phyloP scores from a whole-genome alignment of 148 eudicot species.

The Fagopyrum homotropicum region DNA sequence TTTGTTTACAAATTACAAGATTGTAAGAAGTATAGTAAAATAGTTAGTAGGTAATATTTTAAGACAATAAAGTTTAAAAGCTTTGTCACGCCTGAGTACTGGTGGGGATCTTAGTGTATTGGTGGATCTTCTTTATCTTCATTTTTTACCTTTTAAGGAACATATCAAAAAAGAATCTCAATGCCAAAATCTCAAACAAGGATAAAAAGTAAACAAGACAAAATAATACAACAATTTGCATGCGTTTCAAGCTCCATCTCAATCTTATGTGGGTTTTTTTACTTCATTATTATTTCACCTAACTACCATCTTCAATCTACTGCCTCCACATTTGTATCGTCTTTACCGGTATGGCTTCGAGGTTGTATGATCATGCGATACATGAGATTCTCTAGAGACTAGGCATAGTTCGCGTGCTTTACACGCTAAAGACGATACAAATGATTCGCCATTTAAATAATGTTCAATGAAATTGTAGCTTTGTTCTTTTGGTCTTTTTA shows the following conservation, averaged over 20 bases:
- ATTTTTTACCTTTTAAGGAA: not conserved
- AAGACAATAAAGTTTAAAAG: not conserved
- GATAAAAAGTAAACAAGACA: slow-evolving; percentile 17
- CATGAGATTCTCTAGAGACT: no score
- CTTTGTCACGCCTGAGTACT: not conserved
- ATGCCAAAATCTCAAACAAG: slow-evolving; percentile 15
- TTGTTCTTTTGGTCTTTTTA: no score
- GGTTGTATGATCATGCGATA: no score
- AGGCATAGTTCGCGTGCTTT: no score
- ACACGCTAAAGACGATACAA: no score
- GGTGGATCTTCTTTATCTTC: not conserved
- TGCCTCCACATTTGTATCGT: no score
- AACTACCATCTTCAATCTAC: no score
- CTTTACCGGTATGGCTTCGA: no score
- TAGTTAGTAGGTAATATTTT: not conserved
- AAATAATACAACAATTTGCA: slow-evolving; percentile 26
- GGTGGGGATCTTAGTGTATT: not conserved
- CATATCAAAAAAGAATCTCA: slow-evolving; percentile 18
- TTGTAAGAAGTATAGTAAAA: not conserved
- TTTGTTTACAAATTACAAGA: not conserved
- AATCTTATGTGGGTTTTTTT: not conserved
- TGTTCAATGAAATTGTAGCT: no score
- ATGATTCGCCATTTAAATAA: no score
- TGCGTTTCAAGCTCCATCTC: slow-evolving; percentile 15
- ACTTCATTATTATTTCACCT: no score